These are phyloP conservation scores for Podospora conica DNA, from an alignment of 495 filamentous ascomycete species.

Conservation along the genomic window DNA sequence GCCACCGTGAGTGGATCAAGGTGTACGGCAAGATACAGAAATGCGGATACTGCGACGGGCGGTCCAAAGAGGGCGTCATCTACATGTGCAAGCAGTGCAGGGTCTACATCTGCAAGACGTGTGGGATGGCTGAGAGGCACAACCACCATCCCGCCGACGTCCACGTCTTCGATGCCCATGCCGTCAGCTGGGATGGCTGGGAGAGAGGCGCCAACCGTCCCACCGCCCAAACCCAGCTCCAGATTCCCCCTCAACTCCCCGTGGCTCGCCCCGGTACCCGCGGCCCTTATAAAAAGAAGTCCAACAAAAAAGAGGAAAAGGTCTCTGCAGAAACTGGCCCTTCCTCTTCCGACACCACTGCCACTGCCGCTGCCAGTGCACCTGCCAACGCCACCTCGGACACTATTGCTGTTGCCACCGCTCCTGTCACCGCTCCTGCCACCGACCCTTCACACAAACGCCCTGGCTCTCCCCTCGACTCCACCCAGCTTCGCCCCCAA, in stretches of 20 bases:
- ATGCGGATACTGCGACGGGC: slow-evolving; percentile 22
- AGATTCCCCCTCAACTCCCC: no score
- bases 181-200: not conserved
- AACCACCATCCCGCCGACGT: not conserved
- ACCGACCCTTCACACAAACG: not conserved
- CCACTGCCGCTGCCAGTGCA: not conserved
- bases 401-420: not conserved
- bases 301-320: no score
- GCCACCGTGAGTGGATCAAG: slow-evolving; percentile 12
- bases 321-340: not conserved
- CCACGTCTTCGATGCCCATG: not conserved
- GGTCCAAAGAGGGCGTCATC: slow-evolving; percentile 10
- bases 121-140: not conserved
- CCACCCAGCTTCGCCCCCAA: not conserved
- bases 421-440: not conserved
- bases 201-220: not conserved
- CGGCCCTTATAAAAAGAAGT: no score
- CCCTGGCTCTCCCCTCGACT: not conserved
- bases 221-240: no score
- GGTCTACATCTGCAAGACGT: slow-evolving; percentile 17
- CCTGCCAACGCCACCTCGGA: not conserved
- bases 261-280: no score
- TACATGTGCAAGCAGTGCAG: slow-evolving; percentile 11
- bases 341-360: not conserved
- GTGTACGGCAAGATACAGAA: slow-evolving; percentile 18